A percentile compares a stretch with the other conserved stretches of the same genome.
Evolutionary conservation across 2,329 filamentous ascomycete genomes (phyloP).

Genomic region (Thermoascus crustaceus): DNA sequence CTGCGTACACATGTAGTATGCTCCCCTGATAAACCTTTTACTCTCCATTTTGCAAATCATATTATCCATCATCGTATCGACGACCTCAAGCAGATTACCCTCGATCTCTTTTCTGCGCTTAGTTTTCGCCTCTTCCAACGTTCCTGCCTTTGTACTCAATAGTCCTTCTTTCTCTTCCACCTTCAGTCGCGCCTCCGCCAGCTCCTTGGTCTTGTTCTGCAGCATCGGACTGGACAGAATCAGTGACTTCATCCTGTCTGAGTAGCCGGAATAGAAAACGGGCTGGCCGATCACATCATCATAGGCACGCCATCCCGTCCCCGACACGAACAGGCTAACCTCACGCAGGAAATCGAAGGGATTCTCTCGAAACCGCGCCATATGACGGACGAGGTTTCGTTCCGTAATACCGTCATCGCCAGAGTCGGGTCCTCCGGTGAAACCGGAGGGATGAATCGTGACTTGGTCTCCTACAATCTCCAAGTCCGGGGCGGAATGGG

Average conservation of each 20-base stretch:
- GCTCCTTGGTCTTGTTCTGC: slow-evolving; percentile 61
- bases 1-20: slow-evolving; percentile 84
- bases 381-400: slow-evolving; percentile 54
- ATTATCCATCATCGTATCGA: slow-evolving; percentile 76
- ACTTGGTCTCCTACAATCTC: slow-evolving; percentile 68
- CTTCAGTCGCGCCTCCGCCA: slow-evolving; percentile 65
- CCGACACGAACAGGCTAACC: slow-evolving; percentile 85
- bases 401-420: slow-evolving; percentile 42
- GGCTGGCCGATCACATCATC: slow-evolving; percentile 84
- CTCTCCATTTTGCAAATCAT: slow-evolving; percentile 99
- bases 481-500: slow-evolving; percentile 59
- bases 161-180: slow-evolving; percentile 71
- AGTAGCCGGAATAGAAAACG: slow-evolving; percentile 87
- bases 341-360: slow-evolving; percentile 80
- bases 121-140: slow-evolving; percentile 21
- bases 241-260: slow-evolving; percentile 74
- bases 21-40: slow-evolving; percentile 81
- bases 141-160: slow-evolving; percentile 38
- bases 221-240: slow-evolving; percentile 71
- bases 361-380: slow-evolving; percentile 73
- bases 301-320: slow-evolving; percentile 91
- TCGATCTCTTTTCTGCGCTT: slow-evolving; percentile 54
- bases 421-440: slow-evolving; percentile 29
- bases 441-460: slow-evolving; percentile 66
- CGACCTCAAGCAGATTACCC: slow-evolving; percentile 66